Percentiles rank a stretch among this genome's conserved stretches.
Conservation (phyloP, 2,329 filamentous ascomycete genomes). For the Alternaria solani region DNA sequence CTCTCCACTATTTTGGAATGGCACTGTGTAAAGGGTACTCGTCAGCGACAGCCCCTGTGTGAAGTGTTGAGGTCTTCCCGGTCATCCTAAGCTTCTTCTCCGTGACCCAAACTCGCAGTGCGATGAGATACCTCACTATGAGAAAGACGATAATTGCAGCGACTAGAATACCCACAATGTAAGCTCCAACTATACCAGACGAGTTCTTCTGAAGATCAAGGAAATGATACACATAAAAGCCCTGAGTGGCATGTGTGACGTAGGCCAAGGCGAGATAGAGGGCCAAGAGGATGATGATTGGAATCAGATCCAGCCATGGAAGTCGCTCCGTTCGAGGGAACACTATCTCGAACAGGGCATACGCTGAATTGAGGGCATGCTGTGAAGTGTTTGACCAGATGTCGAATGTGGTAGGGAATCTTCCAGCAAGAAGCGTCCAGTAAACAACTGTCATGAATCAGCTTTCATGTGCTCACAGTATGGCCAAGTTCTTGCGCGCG, state of each 20-base stretch:
- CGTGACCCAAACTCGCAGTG: conserved; percentile 52
- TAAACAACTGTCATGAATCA: conserved; percentile 50
- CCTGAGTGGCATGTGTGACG: conserved; percentile 72
- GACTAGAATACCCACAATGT: conserved; percentile 63
- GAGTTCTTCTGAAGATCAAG: conserved; percentile 65
- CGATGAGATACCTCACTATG: conserved; percentile 52
- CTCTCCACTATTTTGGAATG: conserved; percentile 23
- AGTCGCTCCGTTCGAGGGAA: conserved; percentile 70
- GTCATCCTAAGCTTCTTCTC: conserved; percentile 55
- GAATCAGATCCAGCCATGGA: conserved; percentile 71
- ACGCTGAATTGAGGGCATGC: conserved; percentile 76
- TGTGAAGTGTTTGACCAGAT: conserved; percentile 71
- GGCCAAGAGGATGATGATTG: conserved; percentile 73
- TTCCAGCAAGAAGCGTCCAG: conserved; percentile 52
- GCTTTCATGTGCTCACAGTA: background rate
- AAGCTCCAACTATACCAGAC: conserved; percentile 67
- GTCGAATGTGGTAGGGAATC: conserved; percentile 47
- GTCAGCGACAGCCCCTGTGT: conserved; percentile 24
- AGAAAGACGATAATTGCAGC: conserved; percentile 52
- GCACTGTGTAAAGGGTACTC: conserved; percentile 34
- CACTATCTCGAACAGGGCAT: conserved; percentile 78
- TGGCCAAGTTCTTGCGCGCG: background rate
- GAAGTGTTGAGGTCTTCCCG: conserved; percentile 45
- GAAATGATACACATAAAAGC: conserved; percentile 80
- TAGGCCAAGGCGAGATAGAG: conserved; percentile 79